Base-by-base conservation (phyloP, 139 green algal species). In the Tetraselmis chui region DNA sequence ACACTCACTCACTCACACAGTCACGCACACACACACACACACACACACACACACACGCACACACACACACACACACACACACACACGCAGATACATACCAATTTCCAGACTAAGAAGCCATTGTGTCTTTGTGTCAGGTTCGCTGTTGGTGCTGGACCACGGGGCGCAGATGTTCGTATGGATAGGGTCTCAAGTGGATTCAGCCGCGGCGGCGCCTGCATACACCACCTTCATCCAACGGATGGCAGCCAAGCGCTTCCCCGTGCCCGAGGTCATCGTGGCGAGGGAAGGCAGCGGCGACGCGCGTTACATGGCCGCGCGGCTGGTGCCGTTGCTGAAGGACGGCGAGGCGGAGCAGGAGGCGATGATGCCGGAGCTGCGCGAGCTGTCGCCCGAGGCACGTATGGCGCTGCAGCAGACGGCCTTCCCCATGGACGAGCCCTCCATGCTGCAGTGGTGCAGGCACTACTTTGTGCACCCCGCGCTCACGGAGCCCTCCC, bases 151-250 rank as follows among this genome's bases (percentile, higher is more conserved):
- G 29, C 77, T 92, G 82, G 87, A 91, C 83, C 77, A 88, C 30
- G 88, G 87, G 32, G 85, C 76, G 0, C 67, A 89, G 28, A 83
- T 91, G 32, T 89, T 88, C 80, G 85, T 83, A 0, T 89, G 87
- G 85, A 27, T 87, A 23, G 83, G 84, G 32, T 23, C 29, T 23
- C 2, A 25, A 29, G 18, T 83, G 31, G 84, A 30, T 5, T 32
- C 31, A 59, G 32, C 67, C 31, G 76, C 76, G 79, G 80, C 79
- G 29, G 89, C 76, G 28, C 32, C 26, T 1, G 78, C 23, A 2
- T 29, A 78, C 25, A 84, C 77, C 28, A 76, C 32, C 80, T 79
- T 67, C 30, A 28, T 59, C 25, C 59, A 31, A 25, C 22, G 30
- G 22, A 76, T 83, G 25, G 58, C 76, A 1, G 76, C 27, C 30